Evolutionary conservation across 163 green algal species (phyloP), one percentile per base, ranked within the genome.

Genomic region (Scenedesmus sp.): DNA sequence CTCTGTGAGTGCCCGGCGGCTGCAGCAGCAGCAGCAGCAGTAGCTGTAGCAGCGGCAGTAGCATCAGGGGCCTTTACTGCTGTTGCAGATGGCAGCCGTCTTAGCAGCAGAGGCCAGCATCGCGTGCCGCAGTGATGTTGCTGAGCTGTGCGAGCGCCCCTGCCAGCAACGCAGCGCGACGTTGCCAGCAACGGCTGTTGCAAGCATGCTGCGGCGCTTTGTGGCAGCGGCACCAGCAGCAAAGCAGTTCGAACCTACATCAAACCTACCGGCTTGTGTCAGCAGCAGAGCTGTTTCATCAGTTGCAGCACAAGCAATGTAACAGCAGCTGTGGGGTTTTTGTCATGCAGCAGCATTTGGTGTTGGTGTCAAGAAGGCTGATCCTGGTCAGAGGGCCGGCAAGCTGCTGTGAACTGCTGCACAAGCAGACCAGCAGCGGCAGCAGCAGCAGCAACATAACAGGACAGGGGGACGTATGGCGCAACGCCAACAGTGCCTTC

Each of bases 1-100:
- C 56, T 92, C 2, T 46, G 88, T 92, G 55, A 88, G 88, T 66
- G 9, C 10, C 18, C 13, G 54, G 46, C 82, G 34, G 15, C 55
- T 46, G 8, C 23, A 73, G 83, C 5, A 56, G 59, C 83, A 60
- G n/a, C 26, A 73, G 56, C 54, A 34, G 18, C 3, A 62, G 18
- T 55, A 7, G 12, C 3, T 52, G 23, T 23, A 79, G 70, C 70
- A 52, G 70, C 20, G 52, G n/a, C 3, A 8, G 16, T 26, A 1
- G 18, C 3, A 34, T 0, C n/a, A 18, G 3, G 16, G 66, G 66
- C 0, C 18, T 9, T 9, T 26, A 13, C 66, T 1, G 16, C 66
- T 34, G 66, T 26, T 6, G 66, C 70, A 52, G 70, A 6, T 73
- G 16, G 70, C 18, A 79, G 23, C 23, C 20, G 9, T 26, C 3